Conservation (phyloP, 2,329 filamentous ascomycete genomes). For the Periconia macrospinosa region DNA sequence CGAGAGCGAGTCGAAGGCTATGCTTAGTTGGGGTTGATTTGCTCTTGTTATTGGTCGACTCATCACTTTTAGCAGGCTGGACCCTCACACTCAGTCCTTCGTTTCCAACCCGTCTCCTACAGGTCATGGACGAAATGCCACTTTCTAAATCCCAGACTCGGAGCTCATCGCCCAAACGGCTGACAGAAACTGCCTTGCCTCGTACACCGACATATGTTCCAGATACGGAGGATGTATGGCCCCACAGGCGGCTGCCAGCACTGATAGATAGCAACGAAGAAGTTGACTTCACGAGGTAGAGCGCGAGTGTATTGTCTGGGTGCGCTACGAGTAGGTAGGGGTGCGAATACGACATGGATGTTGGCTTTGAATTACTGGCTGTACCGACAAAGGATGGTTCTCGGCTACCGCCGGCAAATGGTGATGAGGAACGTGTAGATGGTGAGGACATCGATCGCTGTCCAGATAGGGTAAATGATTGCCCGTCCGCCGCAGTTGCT, state of each 20-base stretch:
- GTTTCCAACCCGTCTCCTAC: constrained; percentile 44
- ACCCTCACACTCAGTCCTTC: constrained; percentile 59
- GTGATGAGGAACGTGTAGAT: constrained; percentile 28
- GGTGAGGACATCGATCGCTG: constrained; percentile 27
- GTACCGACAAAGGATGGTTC: constrained; percentile 17
- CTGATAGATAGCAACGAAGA: constrained; percentile 67
- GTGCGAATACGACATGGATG: constrained; percentile 62
- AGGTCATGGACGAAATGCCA: constrained; percentile 54
- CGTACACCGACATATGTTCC: constrained; percentile 81
- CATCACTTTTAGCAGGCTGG: constrained; percentile 40
- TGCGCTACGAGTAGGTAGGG: constrained; percentile 84
- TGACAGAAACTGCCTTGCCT: constrained; percentile 89
- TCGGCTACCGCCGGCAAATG: constrained; percentile 28
- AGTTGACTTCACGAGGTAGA: constrained; percentile 79
- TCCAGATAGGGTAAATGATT: constrained; percentile 46
- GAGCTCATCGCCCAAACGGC: constrained; percentile 66
- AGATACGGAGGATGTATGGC: constrained; percentile 87
- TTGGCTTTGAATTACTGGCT: constrained; percentile 44
- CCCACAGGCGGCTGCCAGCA: constrained; percentile 77
- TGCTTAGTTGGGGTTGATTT: constrained; percentile 29
- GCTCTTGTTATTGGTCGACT: constrained; percentile 15
- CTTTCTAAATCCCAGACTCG: constrained; percentile 90
- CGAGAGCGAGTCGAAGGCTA: constrained; percentile 39
- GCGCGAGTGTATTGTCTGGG: constrained; percentile 82
- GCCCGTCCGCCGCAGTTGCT: constrained; percentile 53